Conservation (phyloP, 1,284 basidiomycete genomes). For the Irpex sp. region DNA sequence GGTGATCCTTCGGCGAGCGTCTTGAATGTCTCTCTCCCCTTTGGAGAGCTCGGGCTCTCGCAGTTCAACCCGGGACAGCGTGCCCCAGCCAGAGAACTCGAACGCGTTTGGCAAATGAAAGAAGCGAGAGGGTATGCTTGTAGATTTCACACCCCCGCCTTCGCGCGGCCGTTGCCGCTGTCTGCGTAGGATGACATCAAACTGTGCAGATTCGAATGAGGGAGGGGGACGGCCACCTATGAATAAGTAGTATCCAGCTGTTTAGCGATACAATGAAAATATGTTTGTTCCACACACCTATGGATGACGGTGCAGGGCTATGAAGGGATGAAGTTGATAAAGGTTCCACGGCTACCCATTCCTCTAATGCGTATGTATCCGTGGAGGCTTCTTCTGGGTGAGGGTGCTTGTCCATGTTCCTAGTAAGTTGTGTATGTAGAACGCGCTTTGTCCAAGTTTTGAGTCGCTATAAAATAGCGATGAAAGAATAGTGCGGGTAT, state of each 20-base stretch:
- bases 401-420: too few relatives aligned
- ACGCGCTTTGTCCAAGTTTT: too few relatives aligned
- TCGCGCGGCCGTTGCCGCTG: constrained; percentile 46
- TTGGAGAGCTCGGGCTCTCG: constrained; percentile 28
- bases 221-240: constrained; percentile 26
- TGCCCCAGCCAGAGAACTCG: constrained; percentile 69
- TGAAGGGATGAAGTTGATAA: neutral
- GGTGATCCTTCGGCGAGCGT: constrained; percentile 31
- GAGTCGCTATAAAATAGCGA: too few relatives aligned
- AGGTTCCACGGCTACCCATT: neutral
- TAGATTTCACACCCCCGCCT: constrained; percentile 43
- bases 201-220: constrained; percentile 44
- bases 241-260: neutral
- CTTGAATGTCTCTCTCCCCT: constrained; percentile 34
- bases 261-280: neutral
- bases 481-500: too few relatives aligned
- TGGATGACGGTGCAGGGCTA: neutral
- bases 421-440: too few relatives aligned
- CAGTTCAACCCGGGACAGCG: constrained; percentile 41
- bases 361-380: neutral
- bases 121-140: constrained; percentile 52
- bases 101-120: constrained; percentile 60
- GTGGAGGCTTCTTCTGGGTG: too few relatives aligned
- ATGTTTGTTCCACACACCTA: neutral
- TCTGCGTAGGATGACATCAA: constrained; percentile 54